Percentiles rank a stretch among this genome's conserved stretches.
These are phyloP conservation scores for Chlorencoelia australis DNA, from an alignment of 2,329 filamentous ascomycete species.

Conservation along the genomic window DNA sequence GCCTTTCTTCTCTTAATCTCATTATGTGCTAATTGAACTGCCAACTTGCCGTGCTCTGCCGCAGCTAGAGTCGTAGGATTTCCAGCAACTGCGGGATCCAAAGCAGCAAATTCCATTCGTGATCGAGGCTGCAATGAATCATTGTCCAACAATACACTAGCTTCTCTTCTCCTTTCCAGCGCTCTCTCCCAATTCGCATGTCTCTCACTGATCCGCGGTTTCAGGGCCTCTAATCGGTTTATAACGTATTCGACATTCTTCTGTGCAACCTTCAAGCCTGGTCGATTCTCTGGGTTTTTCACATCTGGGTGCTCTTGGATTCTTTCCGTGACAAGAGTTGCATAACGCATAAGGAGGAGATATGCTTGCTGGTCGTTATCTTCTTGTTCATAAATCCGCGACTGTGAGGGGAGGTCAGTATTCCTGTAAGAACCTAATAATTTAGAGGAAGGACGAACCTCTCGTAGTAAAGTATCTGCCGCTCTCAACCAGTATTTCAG, in stretches of 20 bases:
- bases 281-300: conserved; percentile 49
- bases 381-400: conserved; percentile 74
- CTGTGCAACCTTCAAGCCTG: conserved; percentile 44
- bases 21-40: conserved; percentile 63
- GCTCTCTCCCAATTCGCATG: conserved; percentile 57
- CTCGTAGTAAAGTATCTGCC: conserved; percentile 67
- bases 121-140: conserved; percentile 8
- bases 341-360: conserved; percentile 82
- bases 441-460: conserved; percentile 56
- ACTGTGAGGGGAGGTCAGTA: conserved; percentile 41
- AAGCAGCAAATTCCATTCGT: conserved; percentile 30
- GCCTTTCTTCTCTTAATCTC: conserved; percentile 62
- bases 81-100: conserved; percentile 51
- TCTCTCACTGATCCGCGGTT: conserved; percentile 63
- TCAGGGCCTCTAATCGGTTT: conserved; percentile 61
- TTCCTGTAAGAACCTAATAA: not conserved
- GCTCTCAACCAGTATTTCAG: conserved; percentile 76
- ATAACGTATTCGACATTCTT: conserved; percentile 47
- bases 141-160: conserved; percentile 5
- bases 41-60: conserved; percentile 61
- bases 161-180: conserved; percentile 31
- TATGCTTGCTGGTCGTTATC: conserved; percentile 83
- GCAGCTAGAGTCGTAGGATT: conserved; percentile 56
- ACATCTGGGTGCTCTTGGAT: conserved; percentile 69
- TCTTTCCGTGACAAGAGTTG: conserved; percentile 68